Percentiles rank a stretch among this genome's conserved stretches.
Evolutionary conservation across 345 rosid genomes (phyloP).

Genomic region (Citrus mangshanensis): DNA sequence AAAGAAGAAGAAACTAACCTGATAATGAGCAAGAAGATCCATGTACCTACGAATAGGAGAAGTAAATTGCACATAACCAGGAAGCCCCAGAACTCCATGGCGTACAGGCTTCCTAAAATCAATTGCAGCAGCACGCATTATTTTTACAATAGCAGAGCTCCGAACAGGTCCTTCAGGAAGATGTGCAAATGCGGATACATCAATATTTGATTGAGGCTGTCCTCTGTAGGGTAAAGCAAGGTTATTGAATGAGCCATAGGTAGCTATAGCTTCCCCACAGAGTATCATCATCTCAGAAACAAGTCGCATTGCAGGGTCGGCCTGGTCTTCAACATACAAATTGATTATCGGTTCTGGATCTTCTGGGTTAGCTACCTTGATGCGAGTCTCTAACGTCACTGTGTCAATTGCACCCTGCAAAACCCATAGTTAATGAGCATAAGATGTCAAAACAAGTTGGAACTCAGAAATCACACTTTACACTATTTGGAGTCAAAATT

Average conservation of each 20-base stretch:
- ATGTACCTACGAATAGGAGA: slow-evolving; percentile 95
- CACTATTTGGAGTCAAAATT: no score
- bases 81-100: slow-evolving; percentile 85
- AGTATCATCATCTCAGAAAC: slow-evolving; percentile 98
- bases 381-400: slow-evolving; percentile 70
- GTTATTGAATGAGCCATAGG: slow-evolving; percentile 69
- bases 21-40: slow-evolving; percentile 98
- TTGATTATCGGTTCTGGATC: slow-evolving; percentile 75
- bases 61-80: slow-evolving; percentile 96
- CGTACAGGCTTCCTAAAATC: slow-evolving; percentile 84
- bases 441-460: no score
- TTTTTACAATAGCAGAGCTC: slow-evolving; percentile 64
- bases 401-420: slow-evolving; percentile 93
- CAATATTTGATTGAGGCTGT: slow-evolving; percentile 90
- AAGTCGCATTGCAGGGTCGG: slow-evolving; percentile 89
- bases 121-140: slow-evolving; percentile 89
- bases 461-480: no score
- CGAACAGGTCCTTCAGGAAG: slow-evolving; percentile 97
- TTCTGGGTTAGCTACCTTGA: slow-evolving; percentile 85
- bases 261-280: slow-evolving; percentile 90
- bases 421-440: slow-evolving; percentile 3
- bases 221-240: slow-evolving; percentile 94
- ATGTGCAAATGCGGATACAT: slow-evolving; percentile 71
- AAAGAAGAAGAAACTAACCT: slow-evolving; percentile 42
- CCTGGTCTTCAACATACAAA: slow-evolving; percentile 86